phyloP scores from a whole-genome alignment of 225 moss, liverwort and hornwort genomes.

The Anthoceros angustus region DNA sequence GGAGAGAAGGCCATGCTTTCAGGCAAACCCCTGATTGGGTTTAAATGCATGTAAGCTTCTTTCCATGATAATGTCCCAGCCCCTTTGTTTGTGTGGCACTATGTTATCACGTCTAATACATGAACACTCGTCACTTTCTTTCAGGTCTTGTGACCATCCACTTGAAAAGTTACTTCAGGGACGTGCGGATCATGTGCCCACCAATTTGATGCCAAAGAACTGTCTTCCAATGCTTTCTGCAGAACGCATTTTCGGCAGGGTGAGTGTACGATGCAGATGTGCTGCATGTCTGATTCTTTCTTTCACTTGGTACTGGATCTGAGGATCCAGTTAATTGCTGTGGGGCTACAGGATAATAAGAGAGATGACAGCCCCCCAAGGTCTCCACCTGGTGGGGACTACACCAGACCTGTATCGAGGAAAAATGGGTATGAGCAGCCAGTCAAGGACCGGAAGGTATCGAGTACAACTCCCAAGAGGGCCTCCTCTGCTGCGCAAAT shows the following conservation, averaged over 20 bases:
- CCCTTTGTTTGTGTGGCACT: neutral
- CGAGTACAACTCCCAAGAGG: neutral
- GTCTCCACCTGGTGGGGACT: slow-evolving; percentile 1
- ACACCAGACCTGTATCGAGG: neutral
- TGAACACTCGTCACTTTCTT: neutral
- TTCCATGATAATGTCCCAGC: too few relatives aligned
- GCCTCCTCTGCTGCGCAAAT: neutral
- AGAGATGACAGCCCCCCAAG: slow-evolving; percentile 2
- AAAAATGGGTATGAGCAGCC: neutral
- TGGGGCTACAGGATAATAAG: neutral
- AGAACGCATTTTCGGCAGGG: slow-evolving; percentile 55
- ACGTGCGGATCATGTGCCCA: slow-evolving; percentile 44
- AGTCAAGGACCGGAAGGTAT: neutral
- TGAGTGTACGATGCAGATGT: slow-evolving; percentile 11
- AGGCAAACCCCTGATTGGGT: slow-evolving; percentile 69
- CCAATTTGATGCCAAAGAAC: slow-evolving; percentile 60
- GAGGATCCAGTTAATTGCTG: neutral
- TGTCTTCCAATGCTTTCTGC: slow-evolving; percentile 70
- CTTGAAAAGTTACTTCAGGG: slow-evolving; percentile 48
- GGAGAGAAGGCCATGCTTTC: slow-evolving; percentile 85
- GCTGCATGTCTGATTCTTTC: neutral
- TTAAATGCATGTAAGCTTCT: slow-evolving; percentile 71
- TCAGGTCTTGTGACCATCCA: slow-evolving; percentile 70
- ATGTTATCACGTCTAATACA: neutral
- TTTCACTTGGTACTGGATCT: neutral